These are phyloP conservation scores for Areca catechu DNA, from an alignment of 176 grass and related monocot genomes.

Conservation along the genomic window DNA sequence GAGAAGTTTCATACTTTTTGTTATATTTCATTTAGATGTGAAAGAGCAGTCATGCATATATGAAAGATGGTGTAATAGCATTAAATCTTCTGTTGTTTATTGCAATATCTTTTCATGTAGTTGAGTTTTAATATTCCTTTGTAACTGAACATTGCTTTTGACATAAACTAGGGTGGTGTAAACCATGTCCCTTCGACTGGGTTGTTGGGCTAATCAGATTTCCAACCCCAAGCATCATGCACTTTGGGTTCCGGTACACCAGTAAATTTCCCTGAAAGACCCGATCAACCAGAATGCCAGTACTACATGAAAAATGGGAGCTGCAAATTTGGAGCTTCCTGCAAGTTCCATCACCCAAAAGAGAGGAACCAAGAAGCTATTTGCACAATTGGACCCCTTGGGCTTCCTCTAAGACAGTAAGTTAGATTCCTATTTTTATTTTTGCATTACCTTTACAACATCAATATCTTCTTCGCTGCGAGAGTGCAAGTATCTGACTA, in stretches of 20 bases:
- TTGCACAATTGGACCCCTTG: conserved; percentile 18
- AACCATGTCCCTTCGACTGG: background rate
- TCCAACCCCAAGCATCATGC: conserved; percentile 3
- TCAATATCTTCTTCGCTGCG: conserved; percentile 1
- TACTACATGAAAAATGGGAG: conserved; percentile 31
- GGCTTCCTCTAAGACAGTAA: conserved; percentile 40
- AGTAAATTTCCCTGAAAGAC: conserved; percentile 29
- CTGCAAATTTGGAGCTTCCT: conserved; percentile 36
- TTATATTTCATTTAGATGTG: too few species aligned
- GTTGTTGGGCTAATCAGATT: conserved; percentile 9
- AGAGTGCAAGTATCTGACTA: background rate
- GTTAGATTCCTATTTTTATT: background rate
- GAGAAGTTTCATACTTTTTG: too few species aligned
- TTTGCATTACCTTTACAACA: background rate
- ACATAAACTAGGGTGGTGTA: background rate
- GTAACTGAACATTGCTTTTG: background rate
- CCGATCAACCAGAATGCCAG: conserved; percentile 34
- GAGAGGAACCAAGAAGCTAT: conserved; percentile 21
- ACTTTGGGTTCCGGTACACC: conserved; percentile 3
- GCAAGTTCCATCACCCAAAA: conserved; percentile 45
- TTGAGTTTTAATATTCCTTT: background rate
- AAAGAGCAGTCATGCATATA: too few species aligned
- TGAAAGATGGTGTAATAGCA: too few species aligned
- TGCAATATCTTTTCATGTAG: background rate
- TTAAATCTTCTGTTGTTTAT: background rate